Percentiles rank a stretch among this genome's conserved stretches.
These are phyloP conservation scores for Leucoagaricus sp. DNA, from an alignment of 1,284 basidiomycete species.

Conservation along the genomic window DNA sequence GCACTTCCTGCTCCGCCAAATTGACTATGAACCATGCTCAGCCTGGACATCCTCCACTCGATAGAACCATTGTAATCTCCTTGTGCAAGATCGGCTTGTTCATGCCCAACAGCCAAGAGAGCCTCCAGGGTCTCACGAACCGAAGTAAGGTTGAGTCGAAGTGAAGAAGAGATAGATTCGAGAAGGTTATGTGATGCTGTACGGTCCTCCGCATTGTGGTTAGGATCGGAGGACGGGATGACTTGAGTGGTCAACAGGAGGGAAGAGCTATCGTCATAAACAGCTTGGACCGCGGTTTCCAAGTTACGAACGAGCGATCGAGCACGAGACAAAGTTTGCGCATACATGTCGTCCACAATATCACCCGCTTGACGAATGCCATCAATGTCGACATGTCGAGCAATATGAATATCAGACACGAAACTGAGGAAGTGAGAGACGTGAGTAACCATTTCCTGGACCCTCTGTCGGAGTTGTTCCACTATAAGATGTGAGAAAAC, in stretches of 20 bases:
- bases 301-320: constrained; percentile 65
- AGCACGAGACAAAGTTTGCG: constrained; percentile 64
- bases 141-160: constrained; percentile 54
- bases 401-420: constrained; percentile 71
- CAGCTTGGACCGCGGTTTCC: constrained; percentile 65
- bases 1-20: constrained; percentile 40
- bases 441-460: constrained; percentile 53
- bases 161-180: constrained; percentile 46
- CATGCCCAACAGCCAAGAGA: constrained; percentile 62
- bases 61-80: constrained; percentile 73
- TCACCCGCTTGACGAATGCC: constrained; percentile 56
- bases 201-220: constrained; percentile 34
- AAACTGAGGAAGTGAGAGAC: constrained; percentile 57
- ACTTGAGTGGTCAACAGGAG: constrained; percentile 60
- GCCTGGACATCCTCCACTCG: constrained; percentile 69
- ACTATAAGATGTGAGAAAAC: constrained; percentile 26
- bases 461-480: constrained; percentile 38
- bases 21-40: constrained; percentile 57
- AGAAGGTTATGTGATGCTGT: constrained; percentile 46
- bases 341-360: constrained; percentile 50
- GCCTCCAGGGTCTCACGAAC: constrained; percentile 63
- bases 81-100: constrained; percentile 67
- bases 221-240: constrained; percentile 41
- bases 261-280: constrained; percentile 68
- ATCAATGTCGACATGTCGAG: constrained; percentile 77